These are phyloP conservation scores for Tuber magnatum DNA, from an alignment of 495 filamentous ascomycete species.

Conservation along the genomic window DNA sequence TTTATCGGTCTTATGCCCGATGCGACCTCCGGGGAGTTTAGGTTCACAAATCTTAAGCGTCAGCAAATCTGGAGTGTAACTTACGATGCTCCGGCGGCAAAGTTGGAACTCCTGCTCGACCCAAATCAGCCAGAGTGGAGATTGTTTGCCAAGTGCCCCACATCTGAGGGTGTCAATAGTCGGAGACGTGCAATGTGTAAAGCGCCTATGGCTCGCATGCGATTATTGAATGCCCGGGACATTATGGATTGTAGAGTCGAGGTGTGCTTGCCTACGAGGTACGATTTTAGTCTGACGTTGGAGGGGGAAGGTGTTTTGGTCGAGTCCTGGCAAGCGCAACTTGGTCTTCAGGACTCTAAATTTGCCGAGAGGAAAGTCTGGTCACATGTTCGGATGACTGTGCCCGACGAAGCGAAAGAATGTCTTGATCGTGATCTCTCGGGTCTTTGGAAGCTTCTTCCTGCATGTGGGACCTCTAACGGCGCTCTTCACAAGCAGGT, in stretches of 20 bases:
- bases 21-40: slow-evolving; percentile 45
- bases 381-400: slow-evolving; percentile 42
- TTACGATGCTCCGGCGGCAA: slow-evolving; percentile 48
- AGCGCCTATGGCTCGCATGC: slow-evolving; percentile 54
- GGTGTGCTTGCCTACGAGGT: slow-evolving; percentile 45
- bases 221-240: slow-evolving; percentile 34
- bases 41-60: slow-evolving; percentile 47
- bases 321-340: slow-evolving; percentile 39
- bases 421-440: slow-evolving; percentile 46
- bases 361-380: slow-evolving; percentile 45
- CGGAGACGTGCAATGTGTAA: slow-evolving; percentile 46
- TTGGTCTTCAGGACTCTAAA: slow-evolving; percentile 44
- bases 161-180: slow-evolving; percentile 43
- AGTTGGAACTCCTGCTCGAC: slow-evolving; percentile 49
- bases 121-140: slow-evolving; percentile 48
- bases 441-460: slow-evolving; percentile 53
- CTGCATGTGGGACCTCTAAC: slow-evolving; percentile 61
- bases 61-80: slow-evolving; percentile 49
- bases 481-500: slow-evolving; percentile 51
- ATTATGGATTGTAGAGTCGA: slow-evolving; percentile 51
- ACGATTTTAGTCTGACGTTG: slow-evolving; percentile 33
- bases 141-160: slow-evolving; percentile 48
- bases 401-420: slow-evolving; percentile 36
- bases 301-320: slow-evolving; percentile 38
- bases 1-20: slow-evolving; percentile 42